These are phyloP conservation scores for Meira nashicola DNA, from an alignment of 1,284 basidiomycete species.

Conservation along the genomic window DNA sequence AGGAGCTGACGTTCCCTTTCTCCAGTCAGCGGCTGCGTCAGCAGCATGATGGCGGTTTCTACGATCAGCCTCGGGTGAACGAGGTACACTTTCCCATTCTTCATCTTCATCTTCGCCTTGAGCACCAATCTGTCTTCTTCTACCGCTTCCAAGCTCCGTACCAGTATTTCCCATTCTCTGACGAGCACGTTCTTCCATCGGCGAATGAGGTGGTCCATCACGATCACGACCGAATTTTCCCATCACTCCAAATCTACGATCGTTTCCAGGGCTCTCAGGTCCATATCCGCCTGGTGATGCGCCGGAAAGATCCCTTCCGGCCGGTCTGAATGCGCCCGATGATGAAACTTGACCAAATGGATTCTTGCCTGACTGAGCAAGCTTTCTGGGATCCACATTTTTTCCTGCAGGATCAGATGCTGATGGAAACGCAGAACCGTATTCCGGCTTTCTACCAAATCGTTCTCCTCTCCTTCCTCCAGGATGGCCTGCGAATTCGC, in stretches of 20 bases:
- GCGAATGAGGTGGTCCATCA: slow-evolving; percentile 2
- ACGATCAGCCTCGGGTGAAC: slow-evolving; percentile 20
- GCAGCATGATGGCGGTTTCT: slow-evolving; percentile 23
- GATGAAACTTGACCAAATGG: slow-evolving; percentile 44
- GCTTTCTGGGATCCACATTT: slow-evolving; percentile 18
- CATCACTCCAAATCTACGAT: background rate
- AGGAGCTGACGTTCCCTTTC: slow-evolving; percentile 4
- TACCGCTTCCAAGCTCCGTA: slow-evolving; percentile 1
- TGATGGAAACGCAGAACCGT: background rate
- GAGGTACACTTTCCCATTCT: slow-evolving; percentile 30
- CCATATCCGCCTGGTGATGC: no score
- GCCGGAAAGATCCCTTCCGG: slow-evolving; percentile 23
- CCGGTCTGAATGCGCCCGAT: slow-evolving; percentile 41
- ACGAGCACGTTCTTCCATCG: background rate
- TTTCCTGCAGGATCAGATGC: background rate
- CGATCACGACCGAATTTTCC: background rate
- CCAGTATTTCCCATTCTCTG: background rate
- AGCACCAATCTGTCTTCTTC: slow-evolving; percentile 22
- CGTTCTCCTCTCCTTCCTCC: background rate
- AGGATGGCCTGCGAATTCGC: background rate
- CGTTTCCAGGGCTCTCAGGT: no score
- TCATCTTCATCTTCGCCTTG: slow-evolving; percentile 26
- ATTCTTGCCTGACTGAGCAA: slow-evolving; percentile 38
- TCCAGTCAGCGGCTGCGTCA: slow-evolving; percentile 13
- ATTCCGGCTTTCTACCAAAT: slow-evolving; percentile 1